Evolutionary conservation across 495 filamentous ascomycete species (phyloP).

Genomic region (Talaromyces liani): DNA sequence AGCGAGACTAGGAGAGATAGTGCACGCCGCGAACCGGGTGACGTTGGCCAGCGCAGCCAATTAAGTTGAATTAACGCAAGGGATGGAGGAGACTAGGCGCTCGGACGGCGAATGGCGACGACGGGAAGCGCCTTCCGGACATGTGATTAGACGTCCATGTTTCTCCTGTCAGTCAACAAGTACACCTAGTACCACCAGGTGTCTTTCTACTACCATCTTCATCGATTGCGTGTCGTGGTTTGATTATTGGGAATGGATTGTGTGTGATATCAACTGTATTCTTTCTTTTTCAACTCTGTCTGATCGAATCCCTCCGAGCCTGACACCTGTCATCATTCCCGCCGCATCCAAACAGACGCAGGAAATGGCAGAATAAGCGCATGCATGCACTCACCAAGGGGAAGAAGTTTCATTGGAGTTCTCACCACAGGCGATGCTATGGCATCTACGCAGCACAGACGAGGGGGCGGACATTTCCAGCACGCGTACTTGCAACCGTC

Average conservation of each 20-base stretch:
- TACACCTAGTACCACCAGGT: background rate
- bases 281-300: background rate
- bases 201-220: background rate
- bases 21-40: background rate
- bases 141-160: background rate
- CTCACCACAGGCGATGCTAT: constrained; percentile 26
- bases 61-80: too few species aligned
- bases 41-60: background rate
- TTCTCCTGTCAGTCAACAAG: background rate
- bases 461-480: constrained; percentile 17
- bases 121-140: background rate
- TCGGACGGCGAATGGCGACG: background rate
- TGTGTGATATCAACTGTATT: background rate
- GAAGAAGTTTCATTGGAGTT: background rate
- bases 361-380: background rate
- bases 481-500: constrained; percentile 14
- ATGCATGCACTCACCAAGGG: constrained; percentile 1
- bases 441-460: constrained; percentile 30
- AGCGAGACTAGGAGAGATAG: background rate
- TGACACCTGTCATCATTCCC: background rate
- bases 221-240: background rate
- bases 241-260: background rate
- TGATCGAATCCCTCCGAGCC: background rate
- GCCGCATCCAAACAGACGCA: background rate
- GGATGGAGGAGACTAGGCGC: background rate